phyloP scores from a whole-genome alignment of 148 eudicot genomes.

The Salicornia ramosissima region DNA sequence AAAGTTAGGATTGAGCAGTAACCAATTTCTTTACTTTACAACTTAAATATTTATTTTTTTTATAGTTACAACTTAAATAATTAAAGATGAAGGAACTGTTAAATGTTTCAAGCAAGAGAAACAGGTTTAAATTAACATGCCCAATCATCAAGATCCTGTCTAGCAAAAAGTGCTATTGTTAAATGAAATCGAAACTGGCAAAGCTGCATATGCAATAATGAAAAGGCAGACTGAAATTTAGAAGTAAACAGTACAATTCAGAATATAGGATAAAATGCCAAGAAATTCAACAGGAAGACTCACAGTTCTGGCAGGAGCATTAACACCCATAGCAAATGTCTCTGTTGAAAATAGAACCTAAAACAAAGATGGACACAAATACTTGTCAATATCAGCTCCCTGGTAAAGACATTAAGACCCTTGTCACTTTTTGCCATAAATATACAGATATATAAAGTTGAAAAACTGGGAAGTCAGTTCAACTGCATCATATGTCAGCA shows the following conservation, averaged over 20 bases:
- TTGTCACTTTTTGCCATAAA: neutral
- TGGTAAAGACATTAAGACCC: neutral
- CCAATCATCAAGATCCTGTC: no score
- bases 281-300: constrained; percentile 26
- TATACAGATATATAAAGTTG: neutral
- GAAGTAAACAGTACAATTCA: constrained; percentile 1
- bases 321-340: constrained; percentile 99
- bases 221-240: neutral
- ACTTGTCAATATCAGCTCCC: neutral
- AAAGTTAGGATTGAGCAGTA: no score
- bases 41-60: no score
- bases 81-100: no score
- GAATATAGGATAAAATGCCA: neutral
- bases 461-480: neutral
- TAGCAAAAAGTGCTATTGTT: neutral
- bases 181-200: neutral
- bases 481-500: neutral
- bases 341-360: constrained; percentile 97
- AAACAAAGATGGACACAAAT: constrained; percentile 13
- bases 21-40: no score
- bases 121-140: no score
- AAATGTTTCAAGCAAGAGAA: no score
- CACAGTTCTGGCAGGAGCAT: constrained; percentile 99
- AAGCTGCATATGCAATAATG: neutral
- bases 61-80: no score